Conservation (phyloP, 139 green algal species). For the Chlorella vulgaris region DNA sequence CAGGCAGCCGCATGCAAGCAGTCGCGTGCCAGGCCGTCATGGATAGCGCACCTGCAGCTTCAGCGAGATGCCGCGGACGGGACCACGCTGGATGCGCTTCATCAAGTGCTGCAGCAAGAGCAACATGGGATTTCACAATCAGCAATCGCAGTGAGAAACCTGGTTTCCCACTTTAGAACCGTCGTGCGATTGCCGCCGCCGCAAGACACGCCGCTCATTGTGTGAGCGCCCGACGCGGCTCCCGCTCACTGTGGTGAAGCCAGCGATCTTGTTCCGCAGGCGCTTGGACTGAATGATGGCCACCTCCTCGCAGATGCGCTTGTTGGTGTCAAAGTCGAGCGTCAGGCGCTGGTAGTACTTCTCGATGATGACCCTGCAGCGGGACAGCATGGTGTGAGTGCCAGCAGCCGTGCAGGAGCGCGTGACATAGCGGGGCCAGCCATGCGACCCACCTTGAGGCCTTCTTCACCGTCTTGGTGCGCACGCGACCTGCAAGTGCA, state of each 20-base stretch:
- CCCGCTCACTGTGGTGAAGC: conserved; percentile 94
- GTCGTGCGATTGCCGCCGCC: background rate
- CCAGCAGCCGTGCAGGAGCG: no score
- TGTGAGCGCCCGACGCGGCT: background rate
- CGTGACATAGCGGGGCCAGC: background rate
- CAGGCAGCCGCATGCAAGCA: no score
- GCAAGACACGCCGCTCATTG: background rate
- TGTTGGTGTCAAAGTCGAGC: conserved; percentile 98
- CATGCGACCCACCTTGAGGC: conserved; percentile 61
- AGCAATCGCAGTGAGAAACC: background rate
- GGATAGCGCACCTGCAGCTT: conserved; percentile 90
- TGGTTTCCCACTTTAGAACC: background rate
- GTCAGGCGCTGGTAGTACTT: conserved; percentile 99
- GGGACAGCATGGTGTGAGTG: background rate
- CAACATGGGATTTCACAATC: background rate
- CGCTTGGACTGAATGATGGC: conserved; percentile 97
- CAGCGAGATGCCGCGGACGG: conserved; percentile 99
- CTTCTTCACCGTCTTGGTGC: conserved; percentile 99
- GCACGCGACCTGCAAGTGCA: conserved; percentile 88
- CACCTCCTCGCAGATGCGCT: conserved; percentile 96
- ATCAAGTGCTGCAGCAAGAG: conserved; percentile 92
- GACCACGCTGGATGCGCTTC: conserved; percentile 99
- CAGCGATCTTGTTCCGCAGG: conserved; percentile 99
- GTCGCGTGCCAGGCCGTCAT: background rate
- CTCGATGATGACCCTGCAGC: conserved; percentile 95